Evolutionary conservation across 73 alveolate genomes (phyloP).

Genomic region (Paramecium biaurelia): DNA sequence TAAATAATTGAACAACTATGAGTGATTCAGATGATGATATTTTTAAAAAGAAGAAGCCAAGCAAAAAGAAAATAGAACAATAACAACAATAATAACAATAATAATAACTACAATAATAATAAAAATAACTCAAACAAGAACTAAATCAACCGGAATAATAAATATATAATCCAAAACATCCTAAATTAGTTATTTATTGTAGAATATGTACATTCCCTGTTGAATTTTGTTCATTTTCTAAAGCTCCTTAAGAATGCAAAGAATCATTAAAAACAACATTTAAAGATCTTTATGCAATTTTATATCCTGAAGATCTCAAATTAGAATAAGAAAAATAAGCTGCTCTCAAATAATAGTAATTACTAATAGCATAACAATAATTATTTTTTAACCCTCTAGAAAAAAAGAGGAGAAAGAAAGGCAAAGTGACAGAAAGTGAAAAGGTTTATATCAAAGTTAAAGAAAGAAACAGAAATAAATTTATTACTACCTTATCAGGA

Average conservation of each 20-base stretch:
- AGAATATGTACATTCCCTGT: slow-evolving; percentile 29
- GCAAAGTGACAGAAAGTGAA: background rate
- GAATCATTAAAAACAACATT: background rate
- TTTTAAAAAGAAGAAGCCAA: slow-evolving; percentile 39
- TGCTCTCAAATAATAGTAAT: background rate
- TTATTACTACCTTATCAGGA: background rate
- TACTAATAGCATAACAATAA: background rate
- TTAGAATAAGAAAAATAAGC: background rate
- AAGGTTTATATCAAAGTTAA: slow-evolving; percentile 9
- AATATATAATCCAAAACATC: background rate
- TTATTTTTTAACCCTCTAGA: background rate
- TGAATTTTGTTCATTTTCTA: background rate
- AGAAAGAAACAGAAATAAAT: background rate
- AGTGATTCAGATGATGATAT: slow-evolving; percentile 35
- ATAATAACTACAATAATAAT: background rate
- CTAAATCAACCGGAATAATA: background rate
- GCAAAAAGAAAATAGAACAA: background rate
- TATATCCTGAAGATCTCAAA: background rate
- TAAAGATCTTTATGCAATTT: background rate
- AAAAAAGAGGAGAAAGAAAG: background rate
- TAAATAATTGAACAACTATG: slow-evolving; percentile 22
- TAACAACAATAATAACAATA: background rate
- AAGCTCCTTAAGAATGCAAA: background rate
- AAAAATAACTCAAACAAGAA: background rate
- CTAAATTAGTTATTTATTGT: slow-evolving; percentile 21